phyloP scores from a whole-genome alignment of 2,329 filamentous ascomycete genomes.

The Pyrenophora graminea region DNA sequence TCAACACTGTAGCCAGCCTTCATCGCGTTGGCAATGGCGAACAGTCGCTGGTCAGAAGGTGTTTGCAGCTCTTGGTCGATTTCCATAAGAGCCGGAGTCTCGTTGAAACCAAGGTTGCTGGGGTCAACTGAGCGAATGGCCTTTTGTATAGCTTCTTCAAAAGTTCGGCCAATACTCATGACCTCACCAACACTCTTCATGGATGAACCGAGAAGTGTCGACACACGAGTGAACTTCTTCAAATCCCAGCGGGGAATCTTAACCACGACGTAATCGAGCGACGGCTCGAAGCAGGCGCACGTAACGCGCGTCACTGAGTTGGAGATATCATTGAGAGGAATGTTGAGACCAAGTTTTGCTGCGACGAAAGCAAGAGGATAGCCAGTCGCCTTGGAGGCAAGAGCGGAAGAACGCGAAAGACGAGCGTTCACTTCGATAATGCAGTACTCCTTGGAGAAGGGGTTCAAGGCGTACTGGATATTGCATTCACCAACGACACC shows the following conservation, averaged over 20 bases:
- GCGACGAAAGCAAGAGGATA: constrained; percentile 96
- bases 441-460: constrained; percentile 93
- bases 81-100: constrained; percentile 83
- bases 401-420: constrained; percentile 89
- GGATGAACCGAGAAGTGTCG: constrained; percentile 91
- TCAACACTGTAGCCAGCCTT: constrained; percentile 89
- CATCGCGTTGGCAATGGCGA: constrained; percentile 98
- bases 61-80: constrained; percentile 96
- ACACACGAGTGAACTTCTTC: constrained; percentile 98
- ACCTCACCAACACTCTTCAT: constrained; percentile 99
- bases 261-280: constrained; percentile 95
- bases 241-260: constrained; percentile 99
- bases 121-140: constrained; percentile 94
- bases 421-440: constrained; percentile 99
- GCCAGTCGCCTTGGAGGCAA: constrained; percentile 95
- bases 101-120: constrained; percentile 92
- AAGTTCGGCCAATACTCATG: constrained; percentile 95
- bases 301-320: constrained; percentile 96
- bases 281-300: constrained; percentile 97
- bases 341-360: constrained; percentile 91
- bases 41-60: constrained; percentile 94
- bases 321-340: constrained; percentile 92
- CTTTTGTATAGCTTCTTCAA: constrained; percentile 98
- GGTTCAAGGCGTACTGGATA: constrained; percentile 97
- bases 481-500: constrained; percentile 99